Evolutionary conservation across 129 eudicot species (phyloP).

Genomic region (Deinandra increscens): DNA sequence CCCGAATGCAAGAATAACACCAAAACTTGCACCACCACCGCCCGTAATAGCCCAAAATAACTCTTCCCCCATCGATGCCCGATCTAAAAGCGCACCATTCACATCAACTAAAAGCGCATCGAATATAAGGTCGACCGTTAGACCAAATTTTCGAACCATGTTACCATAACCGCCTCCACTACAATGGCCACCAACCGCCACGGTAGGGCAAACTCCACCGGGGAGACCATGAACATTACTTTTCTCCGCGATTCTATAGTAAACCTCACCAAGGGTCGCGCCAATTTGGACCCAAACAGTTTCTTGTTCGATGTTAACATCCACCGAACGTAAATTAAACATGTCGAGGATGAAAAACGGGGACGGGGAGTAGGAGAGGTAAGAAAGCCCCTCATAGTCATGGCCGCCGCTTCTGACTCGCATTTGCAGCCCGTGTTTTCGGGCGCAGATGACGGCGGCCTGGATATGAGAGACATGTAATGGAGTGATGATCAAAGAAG

Average conservation of each 20-base stretch:
- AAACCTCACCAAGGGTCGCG: conserved; percentile 48
- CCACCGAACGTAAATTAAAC: conserved; percentile 16
- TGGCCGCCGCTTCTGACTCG: conserved; percentile 29
- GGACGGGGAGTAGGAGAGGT: background rate
- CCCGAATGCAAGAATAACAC: conserved; percentile 42
- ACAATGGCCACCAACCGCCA: conserved; percentile 58
- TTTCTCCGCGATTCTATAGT: conserved; percentile 36
- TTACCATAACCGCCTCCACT: conserved; percentile 63
- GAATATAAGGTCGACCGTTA: conserved; percentile 37
- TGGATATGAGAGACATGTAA: conserved; percentile 17
- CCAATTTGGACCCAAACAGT: conserved; percentile 26
- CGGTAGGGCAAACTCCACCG: conserved; percentile 61
- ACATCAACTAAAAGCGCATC: conserved; percentile 50
- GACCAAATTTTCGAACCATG: conserved; percentile 48
- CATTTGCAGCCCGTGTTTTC: conserved; percentile 8
- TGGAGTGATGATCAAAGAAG: conserved; percentile 13
- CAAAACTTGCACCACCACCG: conserved; percentile 59
- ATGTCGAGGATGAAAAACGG: conserved; percentile 27
- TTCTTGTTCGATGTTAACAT: conserved; percentile 11
- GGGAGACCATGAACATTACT: conserved; percentile 48
- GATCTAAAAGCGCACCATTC: conserved; percentile 38
- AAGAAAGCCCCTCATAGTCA: no score
- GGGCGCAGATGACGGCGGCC: conserved; percentile 5
- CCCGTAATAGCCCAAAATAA: conserved; percentile 69
- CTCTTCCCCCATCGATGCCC: conserved; percentile 59